Percentiles rank a stretch among this genome's conserved stretches.
These are phyloP conservation scores for Vicia sativa DNA, from an alignment of 306 rosid species.

Conservation along the genomic window DNA sequence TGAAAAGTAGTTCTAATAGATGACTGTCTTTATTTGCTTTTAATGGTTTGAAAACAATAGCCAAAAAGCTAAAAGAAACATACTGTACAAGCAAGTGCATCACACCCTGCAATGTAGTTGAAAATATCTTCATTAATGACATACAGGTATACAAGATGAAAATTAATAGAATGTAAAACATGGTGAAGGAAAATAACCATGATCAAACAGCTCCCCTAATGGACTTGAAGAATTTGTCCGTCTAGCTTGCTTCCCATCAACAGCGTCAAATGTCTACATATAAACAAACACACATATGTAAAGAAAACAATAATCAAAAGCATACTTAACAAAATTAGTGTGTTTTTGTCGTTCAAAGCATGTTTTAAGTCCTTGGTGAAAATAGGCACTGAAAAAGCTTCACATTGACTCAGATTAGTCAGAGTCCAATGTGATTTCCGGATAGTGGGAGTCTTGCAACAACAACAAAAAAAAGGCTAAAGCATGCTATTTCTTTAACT, in stretches of 20 bases:
- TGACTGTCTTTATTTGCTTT: conserved; percentile 36
- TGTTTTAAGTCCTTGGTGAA: neutral
- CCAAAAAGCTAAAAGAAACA: conserved; percentile 39
- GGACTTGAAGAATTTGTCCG: conserved; percentile 97
- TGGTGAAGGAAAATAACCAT: conserved; percentile 58
- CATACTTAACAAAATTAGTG: neutral
- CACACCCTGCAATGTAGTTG: conserved; percentile 80
- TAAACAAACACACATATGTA: neutral
- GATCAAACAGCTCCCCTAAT: conserved; percentile 95
- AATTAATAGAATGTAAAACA: conserved; percentile 16
- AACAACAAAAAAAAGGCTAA: neutral
- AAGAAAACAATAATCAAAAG: conserved; percentile 20
- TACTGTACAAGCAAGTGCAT: conserved; percentile 98
- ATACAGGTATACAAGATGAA: neutral
- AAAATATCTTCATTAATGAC: conserved; percentile 43
- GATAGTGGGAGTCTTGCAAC: neutral
- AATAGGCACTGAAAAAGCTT: no score
- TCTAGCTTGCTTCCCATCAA: conserved; percentile 99
- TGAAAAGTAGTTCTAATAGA: conserved; percentile 43
- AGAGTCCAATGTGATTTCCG: neutral
- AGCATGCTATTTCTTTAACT: neutral
- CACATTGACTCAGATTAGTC: neutral
- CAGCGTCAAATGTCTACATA: conserved; percentile 89
- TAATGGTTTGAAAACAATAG: conserved; percentile 32
- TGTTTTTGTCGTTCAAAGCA: neutral